phyloP scores from a whole-genome alignment of 2,329 filamentous ascomycete species.

The Aureobasidium sp. region DNA sequence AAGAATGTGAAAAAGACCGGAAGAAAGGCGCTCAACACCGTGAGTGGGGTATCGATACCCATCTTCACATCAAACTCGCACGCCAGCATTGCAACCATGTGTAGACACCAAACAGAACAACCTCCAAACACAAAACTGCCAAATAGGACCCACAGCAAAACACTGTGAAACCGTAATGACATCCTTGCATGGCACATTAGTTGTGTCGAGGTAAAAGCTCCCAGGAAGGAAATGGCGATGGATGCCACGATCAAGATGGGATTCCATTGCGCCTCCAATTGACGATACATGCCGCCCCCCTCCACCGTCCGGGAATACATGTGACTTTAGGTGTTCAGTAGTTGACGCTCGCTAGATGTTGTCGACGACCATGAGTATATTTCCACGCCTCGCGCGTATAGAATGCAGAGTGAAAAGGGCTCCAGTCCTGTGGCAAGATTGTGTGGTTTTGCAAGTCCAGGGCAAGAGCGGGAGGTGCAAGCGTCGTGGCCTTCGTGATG shows the following conservation, averaged over 20 bases:
- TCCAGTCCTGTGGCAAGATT: background rate
- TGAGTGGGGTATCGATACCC: constrained; percentile 23
- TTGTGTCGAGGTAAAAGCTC: constrained; percentile 28
- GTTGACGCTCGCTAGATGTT: background rate
- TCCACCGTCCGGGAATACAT: background rate
- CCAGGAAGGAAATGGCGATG: constrained; percentile 26
- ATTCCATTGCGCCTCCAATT: constrained; percentile 22
- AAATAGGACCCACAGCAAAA: constrained; percentile 25
- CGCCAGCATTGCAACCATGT: constrained; percentile 28
- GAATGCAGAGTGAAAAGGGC: background rate
- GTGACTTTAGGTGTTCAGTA: background rate
- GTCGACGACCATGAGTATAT: background rate
- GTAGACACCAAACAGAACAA: constrained; percentile 28
- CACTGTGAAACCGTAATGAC: constrained; percentile 23
- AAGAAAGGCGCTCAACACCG: constrained; percentile 19
- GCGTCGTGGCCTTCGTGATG: background rate
- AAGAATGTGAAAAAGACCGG: constrained; percentile 18
- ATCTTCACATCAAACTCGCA: constrained; percentile 27
- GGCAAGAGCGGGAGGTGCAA: background rate
- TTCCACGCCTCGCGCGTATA: background rate
- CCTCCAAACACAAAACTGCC: constrained; percentile 28
- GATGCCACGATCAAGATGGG: constrained; percentile 23
- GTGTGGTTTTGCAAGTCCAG: background rate
- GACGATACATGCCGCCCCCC: background rate
- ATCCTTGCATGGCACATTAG: constrained; percentile 28